These are phyloP conservation scores for Quercus gilva DNA, from an alignment of 306 rosid species.

Conservation along the genomic window DNA sequence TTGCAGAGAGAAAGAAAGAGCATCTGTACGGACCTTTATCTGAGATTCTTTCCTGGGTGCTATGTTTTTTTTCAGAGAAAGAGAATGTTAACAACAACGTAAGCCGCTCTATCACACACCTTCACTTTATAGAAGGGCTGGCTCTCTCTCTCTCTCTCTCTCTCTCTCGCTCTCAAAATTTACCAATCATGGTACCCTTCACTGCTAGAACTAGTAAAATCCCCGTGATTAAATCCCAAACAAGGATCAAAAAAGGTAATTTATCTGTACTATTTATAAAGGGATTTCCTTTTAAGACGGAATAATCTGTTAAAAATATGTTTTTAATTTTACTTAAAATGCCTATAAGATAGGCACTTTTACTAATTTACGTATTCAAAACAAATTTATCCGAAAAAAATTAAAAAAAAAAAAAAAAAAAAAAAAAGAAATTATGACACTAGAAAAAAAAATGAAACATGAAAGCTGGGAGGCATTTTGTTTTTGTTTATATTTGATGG, in stretches of 20 bases:
- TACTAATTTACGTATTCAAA: no score
- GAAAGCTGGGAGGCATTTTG: no score
- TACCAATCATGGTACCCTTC: background rate
- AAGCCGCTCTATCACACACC: no score
- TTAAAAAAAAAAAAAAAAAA: no score
- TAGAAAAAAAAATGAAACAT: no score
- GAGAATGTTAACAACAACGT: background rate
- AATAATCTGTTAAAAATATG: no score
- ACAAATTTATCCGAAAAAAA: no score
- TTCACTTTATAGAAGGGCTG: no score
- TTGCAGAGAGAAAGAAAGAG: background rate
- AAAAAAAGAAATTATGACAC: no score
- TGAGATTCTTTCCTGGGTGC: background rate
- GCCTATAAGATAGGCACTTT: rapidly evolving
- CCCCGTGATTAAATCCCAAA: background rate
- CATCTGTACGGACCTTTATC: conserved; percentile 25
- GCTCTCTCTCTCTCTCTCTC: no score
- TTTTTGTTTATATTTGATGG: no score
- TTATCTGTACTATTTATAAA: no score
- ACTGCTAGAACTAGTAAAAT: background rate
- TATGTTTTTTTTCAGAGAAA: background rate
- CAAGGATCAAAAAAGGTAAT: background rate
- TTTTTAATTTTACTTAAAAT: rapidly evolving
- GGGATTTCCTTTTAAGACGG: rapidly evolving
- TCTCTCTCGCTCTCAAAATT: background rate